Percentiles rank a stretch among this genome's conserved stretches.
Conservation (phyloP, 768 basidiomycete species). For the Daedaleopsis sinensis region DNA sequence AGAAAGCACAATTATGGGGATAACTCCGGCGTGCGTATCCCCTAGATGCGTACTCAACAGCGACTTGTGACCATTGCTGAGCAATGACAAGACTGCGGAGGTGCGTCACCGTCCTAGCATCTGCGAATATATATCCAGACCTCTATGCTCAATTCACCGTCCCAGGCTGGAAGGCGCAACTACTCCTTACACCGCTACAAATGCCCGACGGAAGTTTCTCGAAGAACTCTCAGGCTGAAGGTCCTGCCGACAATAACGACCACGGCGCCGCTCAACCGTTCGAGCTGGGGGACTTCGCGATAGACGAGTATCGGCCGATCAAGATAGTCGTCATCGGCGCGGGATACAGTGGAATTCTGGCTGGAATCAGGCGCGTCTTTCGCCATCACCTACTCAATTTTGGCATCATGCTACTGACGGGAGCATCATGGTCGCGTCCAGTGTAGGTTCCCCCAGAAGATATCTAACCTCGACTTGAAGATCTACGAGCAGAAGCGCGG, state of each 20-base stretch:
- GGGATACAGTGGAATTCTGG: conserved; percentile 60
- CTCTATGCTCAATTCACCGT: no score
- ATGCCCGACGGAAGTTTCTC: background rate
- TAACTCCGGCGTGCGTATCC: no score
- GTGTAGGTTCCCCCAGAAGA: conserved; percentile 6
- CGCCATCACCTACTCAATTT: background rate
- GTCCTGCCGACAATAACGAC: background rate
- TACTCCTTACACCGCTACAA: no score
- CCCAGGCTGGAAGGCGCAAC: no score
- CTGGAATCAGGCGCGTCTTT: conserved; percentile 51
- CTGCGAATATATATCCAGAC: no score
- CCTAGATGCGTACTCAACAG: no score
- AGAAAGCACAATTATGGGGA: no score
- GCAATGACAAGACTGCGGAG: no score
- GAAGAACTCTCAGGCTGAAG: background rate
- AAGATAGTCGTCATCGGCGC: conserved; percentile 61
- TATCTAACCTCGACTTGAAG: conserved; percentile 55
- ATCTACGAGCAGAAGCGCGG: conserved; percentile 64
- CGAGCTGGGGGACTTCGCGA: conserved; percentile 45
- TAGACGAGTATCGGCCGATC: conserved; percentile 56
- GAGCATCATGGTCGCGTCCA: background rate
- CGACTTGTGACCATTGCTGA: no score
- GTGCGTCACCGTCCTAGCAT: no score
- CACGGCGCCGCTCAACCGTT: background rate
- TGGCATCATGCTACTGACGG: background rate